Evolutionary conservation across 108 stramenopile genomes (phyloP).

Genomic region (Nitzschia inconspicua): DNA sequence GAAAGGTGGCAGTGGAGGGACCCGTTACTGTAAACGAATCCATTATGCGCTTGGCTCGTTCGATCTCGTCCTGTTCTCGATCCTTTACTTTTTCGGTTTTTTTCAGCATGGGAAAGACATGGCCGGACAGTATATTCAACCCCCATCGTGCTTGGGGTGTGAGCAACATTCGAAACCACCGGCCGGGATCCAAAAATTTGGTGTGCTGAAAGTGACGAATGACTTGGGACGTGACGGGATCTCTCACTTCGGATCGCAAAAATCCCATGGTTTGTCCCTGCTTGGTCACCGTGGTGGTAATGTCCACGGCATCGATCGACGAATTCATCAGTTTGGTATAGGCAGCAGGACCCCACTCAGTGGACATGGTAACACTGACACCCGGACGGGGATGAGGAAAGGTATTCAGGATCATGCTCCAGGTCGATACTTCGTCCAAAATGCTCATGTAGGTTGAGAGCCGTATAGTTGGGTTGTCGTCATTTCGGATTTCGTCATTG

Average conservation of each 20-base stretch:
- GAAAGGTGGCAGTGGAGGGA: neutral
- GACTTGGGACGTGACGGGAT: neutral
- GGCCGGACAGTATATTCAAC: too few relatives aligned
- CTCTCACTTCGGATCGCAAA: slow-evolving; percentile 6
- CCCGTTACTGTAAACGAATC: slow-evolving; percentile 3
- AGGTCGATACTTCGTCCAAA: slow-evolving; percentile 3
- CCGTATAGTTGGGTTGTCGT: neutral
- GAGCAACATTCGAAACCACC: neutral
- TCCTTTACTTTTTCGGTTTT: neutral
- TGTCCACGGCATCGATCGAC: slow-evolving; percentile 1
- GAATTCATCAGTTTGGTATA: neutral
- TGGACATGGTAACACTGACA: slow-evolving; percentile 3
- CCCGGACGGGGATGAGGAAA: neutral
- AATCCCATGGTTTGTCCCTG: neutral
- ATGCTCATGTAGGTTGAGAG: slow-evolving; percentile 7
- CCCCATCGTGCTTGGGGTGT: slow-evolving; percentile 1
- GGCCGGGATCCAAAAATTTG: slow-evolving; percentile 1
- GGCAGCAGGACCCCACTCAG: slow-evolving; percentile 6
- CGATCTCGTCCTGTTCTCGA: neutral
- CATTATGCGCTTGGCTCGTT: neutral
- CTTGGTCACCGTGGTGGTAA: slow-evolving; percentile 6
- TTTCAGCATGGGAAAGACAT: too few relatives aligned
- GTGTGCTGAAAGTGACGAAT: slow-evolving; percentile 10
- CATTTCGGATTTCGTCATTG: neutral
- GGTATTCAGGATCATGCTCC: neutral